Base-by-base conservation (phyloP, 352 stramenopile genomes). In the Phytophthora melonis region DNA sequence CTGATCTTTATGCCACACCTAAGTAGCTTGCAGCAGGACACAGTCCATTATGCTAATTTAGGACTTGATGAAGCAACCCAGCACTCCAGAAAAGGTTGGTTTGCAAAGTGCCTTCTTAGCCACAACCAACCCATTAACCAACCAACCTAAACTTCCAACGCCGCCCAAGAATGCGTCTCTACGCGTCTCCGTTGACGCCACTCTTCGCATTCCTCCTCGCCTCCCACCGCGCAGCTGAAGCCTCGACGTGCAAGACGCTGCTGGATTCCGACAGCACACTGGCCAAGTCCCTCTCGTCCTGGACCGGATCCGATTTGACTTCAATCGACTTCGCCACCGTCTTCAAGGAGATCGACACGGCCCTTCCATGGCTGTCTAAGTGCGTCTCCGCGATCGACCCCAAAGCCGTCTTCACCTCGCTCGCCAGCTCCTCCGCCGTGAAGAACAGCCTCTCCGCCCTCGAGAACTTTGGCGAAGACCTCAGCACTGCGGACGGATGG, bases 341-440 rank as follows among this genome's bases (percentile, higher is more conserved):
- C 5, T 80, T 87, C 41, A 53, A 43, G 18, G 54, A 73, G 16
- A 57, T 85, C 23, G 65, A 88, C 52, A 50, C 47, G 0, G 41
- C 66, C 19, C 45, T 80, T n/a, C 81, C 80, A 8, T 86, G 74
- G 77, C 49, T 90, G n/a, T 84, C 83, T 16, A 80, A 72, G 27
- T 88, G 83, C 30, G 61, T 74, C 0, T 81, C 83, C 0, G 54
- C 74, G 1, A 63, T 90, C 41, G 67, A 88, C 41, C 68, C 67
- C 1, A 39, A 72, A n/a, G 41, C 74, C 0, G 27, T 87, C 18
- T 63, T 66, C 32, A 56, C 68, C 1, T 73, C 70, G 1, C 21
- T 72, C 0, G 34, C 54, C 4, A 30, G 71, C 0, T 81, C 77
- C 3, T 58, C 53, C 18, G 70, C 60, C 0, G 56, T 80, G 36